These are phyloP conservation scores for Emmonsiellopsis sp. DNA, from an alignment of 2,329 filamentous ascomycete species.

Conservation along the genomic window DNA sequence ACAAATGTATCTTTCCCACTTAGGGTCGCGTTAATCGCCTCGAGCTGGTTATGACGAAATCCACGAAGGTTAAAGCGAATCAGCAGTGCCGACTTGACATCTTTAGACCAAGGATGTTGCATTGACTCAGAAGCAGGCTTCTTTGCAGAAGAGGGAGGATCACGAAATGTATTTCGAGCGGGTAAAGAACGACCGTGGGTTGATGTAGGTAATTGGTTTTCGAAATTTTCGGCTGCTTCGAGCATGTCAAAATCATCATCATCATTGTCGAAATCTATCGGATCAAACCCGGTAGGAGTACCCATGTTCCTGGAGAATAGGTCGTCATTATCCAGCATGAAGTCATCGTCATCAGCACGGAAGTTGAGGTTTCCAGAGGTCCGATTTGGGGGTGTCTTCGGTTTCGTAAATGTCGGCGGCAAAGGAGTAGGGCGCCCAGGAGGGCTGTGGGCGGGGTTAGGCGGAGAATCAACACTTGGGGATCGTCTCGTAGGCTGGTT, in stretches of 20 bases:
- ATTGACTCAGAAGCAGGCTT: slow-evolving; percentile 37
- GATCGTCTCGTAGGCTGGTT: slow-evolving; percentile 2
- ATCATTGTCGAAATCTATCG: slow-evolving; percentile 35
- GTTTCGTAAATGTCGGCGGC: not conserved
- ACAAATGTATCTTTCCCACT: slow-evolving; percentile 85
- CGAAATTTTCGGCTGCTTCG: slow-evolving; percentile 32
- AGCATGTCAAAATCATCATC: slow-evolving; percentile 38
- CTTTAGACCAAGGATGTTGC: slow-evolving; percentile 71
- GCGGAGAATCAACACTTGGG: not conserved
- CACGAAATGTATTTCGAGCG: slow-evolving; percentile 30
- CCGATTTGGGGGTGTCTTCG: not conserved
- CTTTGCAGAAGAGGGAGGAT: slow-evolving; percentile 33
- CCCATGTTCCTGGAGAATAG: slow-evolving; percentile 34
- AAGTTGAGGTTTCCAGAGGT: not conserved
- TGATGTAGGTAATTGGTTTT: slow-evolving; percentile 18
- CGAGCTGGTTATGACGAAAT: slow-evolving; percentile 84
- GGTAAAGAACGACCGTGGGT: slow-evolving; percentile 10
- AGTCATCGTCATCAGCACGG: slow-evolving; percentile 16
- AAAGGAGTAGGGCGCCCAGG: not conserved
- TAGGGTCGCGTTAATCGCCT: slow-evolving; percentile 91
- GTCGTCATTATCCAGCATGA: slow-evolving; percentile 17
- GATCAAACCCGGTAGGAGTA: slow-evolving; percentile 19
- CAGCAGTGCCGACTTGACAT: slow-evolving; percentile 72
- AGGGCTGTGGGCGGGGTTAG: not conserved
- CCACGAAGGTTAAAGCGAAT: slow-evolving; percentile 75